Base-by-base conservation (phyloP, 768 basidiomycete genomes). In the Cystofilobasidium macerans region DNA sequence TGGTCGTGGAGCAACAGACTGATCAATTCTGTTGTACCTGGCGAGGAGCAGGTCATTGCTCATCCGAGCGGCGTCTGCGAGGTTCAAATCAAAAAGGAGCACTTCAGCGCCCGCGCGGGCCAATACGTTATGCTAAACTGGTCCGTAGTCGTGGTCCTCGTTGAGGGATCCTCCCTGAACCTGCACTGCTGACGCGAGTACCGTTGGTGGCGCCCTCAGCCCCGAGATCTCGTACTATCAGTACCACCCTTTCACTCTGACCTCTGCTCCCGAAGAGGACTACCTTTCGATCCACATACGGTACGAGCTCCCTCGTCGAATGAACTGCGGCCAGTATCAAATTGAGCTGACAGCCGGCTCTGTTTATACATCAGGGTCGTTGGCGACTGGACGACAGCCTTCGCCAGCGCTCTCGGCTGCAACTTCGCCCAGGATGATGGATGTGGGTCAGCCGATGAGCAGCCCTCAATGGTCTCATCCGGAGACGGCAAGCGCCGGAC, bases 201-300 rank as follows among this genome's bases (percentile, higher is more conserved):
- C n/a, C n/a, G n/a, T n/a, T n/a, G n/a, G n/a, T 35, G 51, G 45
- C 58, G 22, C 24, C 54, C 14, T 6, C 69, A 72, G 89, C 78
- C 93, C 92, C 12, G 88, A 90, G 76, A 80, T 97, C 54, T 89
- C 87, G 24, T 94, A 90, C 79, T 93, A 87, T 81, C 90, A 95
- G 75, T 97, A 91, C 88, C 93, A 97, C 73, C 91, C 92, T 12
- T 95, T 95, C 81, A 94, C 92, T 20, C 82, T 95, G 68, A 94
- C 90, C 38, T 86, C 85, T 85, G 90, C 93, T 0, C 93, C 92
- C 0, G 91, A 95, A 73, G 92, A 95, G 74, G 91, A 93, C 72
- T 94, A 92, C 75, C 84, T 94, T 70, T 92, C 89, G 0, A 84
- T 95, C 16, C 94, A 98, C 75, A 86, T 97, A 71, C 88, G 92